These are phyloP conservation scores for Flaveria brownii DNA, from an alignment of 129 eudicot species.

Conservation along the genomic window DNA sequence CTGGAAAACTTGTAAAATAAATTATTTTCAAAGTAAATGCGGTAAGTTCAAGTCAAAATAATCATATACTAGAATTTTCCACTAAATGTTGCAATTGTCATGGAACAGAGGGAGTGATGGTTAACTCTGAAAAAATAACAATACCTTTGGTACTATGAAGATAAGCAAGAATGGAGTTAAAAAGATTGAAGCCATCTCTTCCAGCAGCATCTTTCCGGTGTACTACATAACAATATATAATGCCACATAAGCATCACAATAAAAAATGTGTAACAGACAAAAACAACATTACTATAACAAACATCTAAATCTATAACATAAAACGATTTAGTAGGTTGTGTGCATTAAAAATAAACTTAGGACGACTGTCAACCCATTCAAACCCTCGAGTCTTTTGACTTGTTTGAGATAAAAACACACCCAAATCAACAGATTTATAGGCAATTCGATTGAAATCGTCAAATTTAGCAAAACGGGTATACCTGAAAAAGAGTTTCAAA, in stretches of 20 bases:
- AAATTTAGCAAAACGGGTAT: neutral
- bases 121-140: neutral
- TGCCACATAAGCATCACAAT: neutral
- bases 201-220: constrained; percentile 16
- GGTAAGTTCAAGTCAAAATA: neutral
- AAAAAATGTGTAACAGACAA: neutral
- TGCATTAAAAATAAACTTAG: neutral
- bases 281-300: neutral
- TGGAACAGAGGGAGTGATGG: neutral
- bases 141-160: constrained; percentile 14
- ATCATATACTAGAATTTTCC: neutral
- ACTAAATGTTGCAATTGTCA: neutral
- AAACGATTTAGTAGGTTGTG: neutral
- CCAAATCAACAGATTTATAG: neutral
- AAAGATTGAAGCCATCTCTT: constrained; percentile 17
- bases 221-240: neutral
- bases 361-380: neutral
- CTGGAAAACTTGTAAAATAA: too few relatives aligned
- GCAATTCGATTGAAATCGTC: neutral
- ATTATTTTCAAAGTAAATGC: neutral
- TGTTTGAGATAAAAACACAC: neutral
- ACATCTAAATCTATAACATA: neutral
- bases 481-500: constrained; percentile 17
- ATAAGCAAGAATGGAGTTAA: constrained; percentile 10
- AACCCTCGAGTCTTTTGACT: neutral